Evolutionary conservation across 805 yeast species (phyloP).

Genomic region (Metschnikowia lachancei): DNA sequence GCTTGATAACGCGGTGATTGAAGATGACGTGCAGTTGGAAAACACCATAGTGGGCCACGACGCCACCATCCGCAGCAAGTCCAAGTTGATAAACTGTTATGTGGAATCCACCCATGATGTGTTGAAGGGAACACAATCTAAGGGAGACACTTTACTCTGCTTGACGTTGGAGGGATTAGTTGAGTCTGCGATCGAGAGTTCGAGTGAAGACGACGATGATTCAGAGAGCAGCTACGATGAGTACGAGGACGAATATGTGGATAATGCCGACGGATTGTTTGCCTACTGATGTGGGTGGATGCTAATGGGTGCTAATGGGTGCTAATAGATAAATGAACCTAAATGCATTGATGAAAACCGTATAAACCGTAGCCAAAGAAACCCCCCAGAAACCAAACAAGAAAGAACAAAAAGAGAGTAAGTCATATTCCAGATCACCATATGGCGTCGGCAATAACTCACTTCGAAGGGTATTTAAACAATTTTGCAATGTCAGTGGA

Average conservation of each 20-base stretch:
- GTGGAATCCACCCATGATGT: constrained; percentile 80
- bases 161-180: constrained; percentile 43
- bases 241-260: constrained; percentile 59
- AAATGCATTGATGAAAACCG: constrained; percentile 11
- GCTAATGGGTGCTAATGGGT: no score
- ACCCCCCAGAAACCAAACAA: not conserved
- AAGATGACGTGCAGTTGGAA: constrained; percentile 77
- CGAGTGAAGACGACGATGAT: constrained; percentile 42
- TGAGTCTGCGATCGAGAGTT: constrained; percentile 34
- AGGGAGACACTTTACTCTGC: constrained; percentile 57
- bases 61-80: constrained; percentile 62
- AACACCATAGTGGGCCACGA: constrained; percentile 80
- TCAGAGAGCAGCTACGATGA: constrained; percentile 34
- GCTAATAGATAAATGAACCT: not conserved
- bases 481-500: no score
- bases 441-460: no score
- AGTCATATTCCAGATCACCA: no score
- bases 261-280: constrained; percentile 51
- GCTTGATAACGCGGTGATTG: constrained; percentile 66
- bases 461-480: no score
- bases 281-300: constrained; percentile 30
- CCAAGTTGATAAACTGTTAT: constrained; percentile 73
- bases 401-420: not conserved
- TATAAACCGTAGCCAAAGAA: not conserved
- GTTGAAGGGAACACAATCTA: constrained; percentile 49